A percentile compares a stretch with the other conserved stretches of the same genome.
Conservation (phyloP, 2,329 filamentous ascomycete species). For the Drechslera avenae region DNA sequence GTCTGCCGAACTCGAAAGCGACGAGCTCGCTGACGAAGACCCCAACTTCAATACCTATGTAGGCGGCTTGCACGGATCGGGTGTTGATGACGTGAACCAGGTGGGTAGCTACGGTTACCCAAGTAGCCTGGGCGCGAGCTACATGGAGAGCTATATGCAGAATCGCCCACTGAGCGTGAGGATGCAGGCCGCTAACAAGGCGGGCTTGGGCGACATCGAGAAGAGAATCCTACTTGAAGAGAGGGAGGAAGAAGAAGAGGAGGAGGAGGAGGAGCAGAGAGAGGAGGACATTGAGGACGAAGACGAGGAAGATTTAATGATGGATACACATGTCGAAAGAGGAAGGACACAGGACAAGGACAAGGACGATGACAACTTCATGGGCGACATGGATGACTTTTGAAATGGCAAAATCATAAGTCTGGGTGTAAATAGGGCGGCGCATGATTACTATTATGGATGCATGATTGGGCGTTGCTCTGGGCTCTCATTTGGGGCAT, state of each 20-base stretch:
- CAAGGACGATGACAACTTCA: constrained; percentile 13
- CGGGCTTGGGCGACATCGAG: constrained; percentile 32
- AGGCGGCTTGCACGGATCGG: constrained; percentile 41
- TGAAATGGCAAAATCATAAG: constrained; percentile 15
- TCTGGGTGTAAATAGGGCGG: not conserved
- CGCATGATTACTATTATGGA: too few species aligned
- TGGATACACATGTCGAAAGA: not conserved
- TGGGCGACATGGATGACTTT: constrained; percentile 45
- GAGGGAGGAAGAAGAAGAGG: constrained; percentile 12
- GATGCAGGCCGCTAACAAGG: constrained; percentile 43
- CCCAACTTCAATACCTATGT: constrained; percentile 43
- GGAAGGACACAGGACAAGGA: not conserved
- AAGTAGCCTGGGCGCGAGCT: constrained; percentile 42
- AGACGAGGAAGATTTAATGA: constrained; percentile 9
- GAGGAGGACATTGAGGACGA: constrained; percentile 14
- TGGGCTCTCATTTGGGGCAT: too few species aligned
- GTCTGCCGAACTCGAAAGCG: constrained; percentile 17
- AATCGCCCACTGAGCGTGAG: constrained; percentile 43
- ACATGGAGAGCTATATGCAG: constrained; percentile 47
- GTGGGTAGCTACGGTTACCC: constrained; percentile 45
- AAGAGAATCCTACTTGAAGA: constrained; percentile 23
- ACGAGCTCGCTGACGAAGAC: constrained; percentile 22
- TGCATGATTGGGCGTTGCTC: too few species aligned
- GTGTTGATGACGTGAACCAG: constrained; percentile 44
- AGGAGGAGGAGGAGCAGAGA: not conserved